Evolutionary conservation across 208 protist species (phyloP).

Genomic region (Leishmania braziliensis): DNA sequence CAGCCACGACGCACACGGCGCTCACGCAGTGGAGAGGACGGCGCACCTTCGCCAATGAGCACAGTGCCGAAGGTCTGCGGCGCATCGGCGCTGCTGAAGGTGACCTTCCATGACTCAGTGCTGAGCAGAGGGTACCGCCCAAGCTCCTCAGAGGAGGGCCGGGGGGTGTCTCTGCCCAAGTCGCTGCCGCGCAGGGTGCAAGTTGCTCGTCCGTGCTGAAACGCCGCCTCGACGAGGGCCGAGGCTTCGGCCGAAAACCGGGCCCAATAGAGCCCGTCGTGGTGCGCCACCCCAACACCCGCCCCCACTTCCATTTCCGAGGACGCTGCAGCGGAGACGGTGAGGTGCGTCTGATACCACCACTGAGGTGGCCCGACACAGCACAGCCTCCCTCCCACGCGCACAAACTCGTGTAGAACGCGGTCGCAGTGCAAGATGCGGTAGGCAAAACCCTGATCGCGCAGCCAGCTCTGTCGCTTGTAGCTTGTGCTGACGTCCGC

Average conservation of each 20-base stretch:
- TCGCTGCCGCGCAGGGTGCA: conserved; percentile 44
- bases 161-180: conserved; percentile 41
- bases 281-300: conserved; percentile 2
- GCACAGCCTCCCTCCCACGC: conserved; percentile 58
- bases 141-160: conserved; percentile 21
- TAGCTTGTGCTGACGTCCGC: conserved; percentile 96
- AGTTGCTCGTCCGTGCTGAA: conserved; percentile 46
- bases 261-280: conserved; percentile 47
- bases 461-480: conserved; percentile 98
- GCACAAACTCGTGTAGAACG: conserved; percentile 52
- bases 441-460: conserved; percentile 95
- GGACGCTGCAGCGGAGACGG: neutral
- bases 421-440: conserved; percentile 67
- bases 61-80: conserved; percentile 82
- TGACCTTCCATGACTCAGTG: conserved; percentile 57
- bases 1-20: conserved; percentile 30
- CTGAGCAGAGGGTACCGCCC: conserved; percentile 22
- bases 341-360: conserved; percentile 66
- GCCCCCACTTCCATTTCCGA: neutral
- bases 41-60: conserved; percentile 41
- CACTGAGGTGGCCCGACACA: conserved; percentile 83
- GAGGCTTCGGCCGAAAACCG: conserved; percentile 62
- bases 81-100: conserved; percentile 78
- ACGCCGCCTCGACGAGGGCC: conserved; percentile 51
- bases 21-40: conserved; percentile 23